A percentile compares a stretch with the other conserved stretches of the same genome.
phyloP scores from a whole-genome alignment of 116 monocot species.

The Phalaenopsis hybrid region DNA sequence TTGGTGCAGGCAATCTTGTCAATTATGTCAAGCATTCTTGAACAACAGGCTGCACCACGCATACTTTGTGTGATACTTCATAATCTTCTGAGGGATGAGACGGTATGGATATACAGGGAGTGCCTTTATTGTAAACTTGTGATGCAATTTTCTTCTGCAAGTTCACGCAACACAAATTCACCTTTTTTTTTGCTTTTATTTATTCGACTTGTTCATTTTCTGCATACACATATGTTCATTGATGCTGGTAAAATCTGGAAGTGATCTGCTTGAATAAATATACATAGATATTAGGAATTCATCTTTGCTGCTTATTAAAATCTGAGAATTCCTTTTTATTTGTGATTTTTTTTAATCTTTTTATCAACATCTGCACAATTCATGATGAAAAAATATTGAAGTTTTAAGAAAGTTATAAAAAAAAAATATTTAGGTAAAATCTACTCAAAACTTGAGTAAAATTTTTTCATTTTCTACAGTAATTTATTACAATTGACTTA shows the following conservation, averaged over 20 bases:
- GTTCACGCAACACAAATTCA: not conserved
- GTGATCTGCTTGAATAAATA: not conserved
- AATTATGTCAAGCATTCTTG: slow-evolving; percentile 57
- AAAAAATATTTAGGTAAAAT: too few species aligned
- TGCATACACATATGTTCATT: not conserved
- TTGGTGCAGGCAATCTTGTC: slow-evolving; percentile 56
- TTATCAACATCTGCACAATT: too few species aligned
- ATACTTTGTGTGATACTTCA: slow-evolving; percentile 58
- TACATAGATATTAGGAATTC: not conserved
- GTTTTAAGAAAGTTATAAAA: too few species aligned
- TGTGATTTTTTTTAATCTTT: not conserved
- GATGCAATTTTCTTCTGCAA: not conserved
- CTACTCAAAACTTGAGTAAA: too few species aligned
- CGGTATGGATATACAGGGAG: slow-evolving; percentile 22
- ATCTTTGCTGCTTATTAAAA: not conserved
- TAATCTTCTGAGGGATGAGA: slow-evolving; percentile 67
- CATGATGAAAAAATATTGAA: too few species aligned
- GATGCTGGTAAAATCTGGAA: not conserved
- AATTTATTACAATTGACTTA: too few species aligned
- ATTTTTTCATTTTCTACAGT: too few species aligned
- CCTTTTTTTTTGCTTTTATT: not conserved
- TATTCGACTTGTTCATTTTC: not conserved
- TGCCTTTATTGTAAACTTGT: not conserved
- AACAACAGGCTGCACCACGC: slow-evolving; percentile 55
- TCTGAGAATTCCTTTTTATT: not conserved